These are phyloP conservation scores for Cenchrus purpureus DNA, from an alignment of 176 grass and related monocot species.

Conservation along the genomic window DNA sequence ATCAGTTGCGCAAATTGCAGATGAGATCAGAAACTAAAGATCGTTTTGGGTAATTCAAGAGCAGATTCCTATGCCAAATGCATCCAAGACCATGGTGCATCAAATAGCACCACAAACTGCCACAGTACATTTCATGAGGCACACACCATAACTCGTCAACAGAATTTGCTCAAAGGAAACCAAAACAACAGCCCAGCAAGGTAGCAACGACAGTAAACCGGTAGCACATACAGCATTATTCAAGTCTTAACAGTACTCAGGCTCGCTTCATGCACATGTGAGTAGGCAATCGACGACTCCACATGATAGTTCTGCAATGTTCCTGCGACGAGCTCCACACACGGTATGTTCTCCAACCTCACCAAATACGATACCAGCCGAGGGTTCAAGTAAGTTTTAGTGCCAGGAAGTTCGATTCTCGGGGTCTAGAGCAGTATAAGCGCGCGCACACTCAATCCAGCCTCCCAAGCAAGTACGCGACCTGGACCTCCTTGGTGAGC, in stretches of 20 bases:
- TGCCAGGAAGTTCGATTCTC: slow-evolving; percentile 12
- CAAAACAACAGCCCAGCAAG: no score
- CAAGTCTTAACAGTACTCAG: neutral
- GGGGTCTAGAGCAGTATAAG: neutral
- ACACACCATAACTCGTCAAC: no score
- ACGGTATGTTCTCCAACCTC: neutral
- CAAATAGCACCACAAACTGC: no score
- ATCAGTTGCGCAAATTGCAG: no score
- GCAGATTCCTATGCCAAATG: no score
- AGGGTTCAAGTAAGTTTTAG: neutral
- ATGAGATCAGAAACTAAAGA: no score
- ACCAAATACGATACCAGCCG: neutral
- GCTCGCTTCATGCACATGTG: neutral
- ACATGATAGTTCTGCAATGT: neutral
- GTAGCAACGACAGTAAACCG: neutral
- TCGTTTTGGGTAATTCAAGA: no score
- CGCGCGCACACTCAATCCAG: slow-evolving; percentile 55
- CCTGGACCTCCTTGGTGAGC: slow-evolving; percentile 85
- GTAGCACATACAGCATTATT: neutral
- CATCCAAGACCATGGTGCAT: no score
- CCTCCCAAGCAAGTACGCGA: slow-evolving; percentile 80
- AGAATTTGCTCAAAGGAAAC: no score
- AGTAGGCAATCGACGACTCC: neutral
- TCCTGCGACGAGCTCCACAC: neutral
- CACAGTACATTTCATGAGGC: no score